These are phyloP conservation scores for Taphrina wiesneri DNA, from an alignment of 1,139 yeast species.

Conservation along the genomic window DNA sequence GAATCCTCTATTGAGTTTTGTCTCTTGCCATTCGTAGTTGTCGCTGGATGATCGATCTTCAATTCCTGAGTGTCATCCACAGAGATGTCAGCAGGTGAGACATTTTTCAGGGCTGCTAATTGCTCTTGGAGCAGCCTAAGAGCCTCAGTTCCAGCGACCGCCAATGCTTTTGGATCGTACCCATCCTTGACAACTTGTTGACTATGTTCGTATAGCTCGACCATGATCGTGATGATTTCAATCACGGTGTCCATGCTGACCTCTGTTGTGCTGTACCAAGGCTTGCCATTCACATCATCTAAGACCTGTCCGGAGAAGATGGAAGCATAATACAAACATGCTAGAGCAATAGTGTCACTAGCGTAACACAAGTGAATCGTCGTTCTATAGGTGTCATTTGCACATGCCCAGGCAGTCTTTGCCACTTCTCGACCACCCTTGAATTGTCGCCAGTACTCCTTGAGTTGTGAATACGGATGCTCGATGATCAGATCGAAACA, in stretches of 20 bases:
- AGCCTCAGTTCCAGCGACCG: slow-evolving; percentile 23
- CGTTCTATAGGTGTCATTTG: slow-evolving; percentile 50
- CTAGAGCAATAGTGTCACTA: slow-evolving; percentile 46
- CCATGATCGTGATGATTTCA: slow-evolving; percentile 43
- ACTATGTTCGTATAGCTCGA: slow-evolving; percentile 43
- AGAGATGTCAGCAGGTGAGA: background rate
- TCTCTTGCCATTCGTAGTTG: background rate
- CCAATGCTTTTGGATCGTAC: slow-evolving; percentile 26
- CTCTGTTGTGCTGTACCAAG: slow-evolving; percentile 44
- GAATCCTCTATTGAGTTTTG: background rate
- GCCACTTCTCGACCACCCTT: slow-evolving; percentile 42
- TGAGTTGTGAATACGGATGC: slow-evolving; percentile 49
- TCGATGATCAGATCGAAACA: slow-evolving; percentile 54
- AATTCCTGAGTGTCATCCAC: background rate
- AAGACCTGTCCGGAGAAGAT: slow-evolving; percentile 38
- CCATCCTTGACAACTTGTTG: slow-evolving; percentile 27
- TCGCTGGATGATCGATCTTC: background rate
- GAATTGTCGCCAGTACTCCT: slow-evolving; percentile 42
- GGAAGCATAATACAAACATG: slow-evolving; percentile 48
- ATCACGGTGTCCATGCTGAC: slow-evolving; percentile 41
- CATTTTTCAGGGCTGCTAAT: slow-evolving; percentile 6
- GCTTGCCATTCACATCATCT: slow-evolving; percentile 38
- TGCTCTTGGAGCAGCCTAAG: slow-evolving; percentile 25
- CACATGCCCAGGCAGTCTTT: slow-evolving; percentile 47
- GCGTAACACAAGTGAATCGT: slow-evolving; percentile 45